phyloP scores from a whole-genome alignment of 1,284 basidiomycete genomes.

The Cutaneotrichosporon dermatis region DNA sequence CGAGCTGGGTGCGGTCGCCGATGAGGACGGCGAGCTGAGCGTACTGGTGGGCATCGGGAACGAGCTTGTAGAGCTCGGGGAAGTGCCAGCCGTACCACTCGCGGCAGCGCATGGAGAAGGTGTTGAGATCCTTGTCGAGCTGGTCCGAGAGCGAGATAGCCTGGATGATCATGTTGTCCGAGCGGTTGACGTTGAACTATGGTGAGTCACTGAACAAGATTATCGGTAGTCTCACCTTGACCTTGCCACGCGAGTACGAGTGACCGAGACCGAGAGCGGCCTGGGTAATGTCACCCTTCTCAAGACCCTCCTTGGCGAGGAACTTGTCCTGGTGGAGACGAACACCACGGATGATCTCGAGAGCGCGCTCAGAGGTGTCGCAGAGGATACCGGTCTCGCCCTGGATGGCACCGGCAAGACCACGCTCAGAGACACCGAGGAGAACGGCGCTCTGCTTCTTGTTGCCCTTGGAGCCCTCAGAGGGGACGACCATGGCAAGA shows the following conservation, averaged over 20 bases:
- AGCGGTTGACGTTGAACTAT: slow-evolving; percentile 94
- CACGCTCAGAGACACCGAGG: slow-evolving; percentile 77
- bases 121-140: slow-evolving; percentile 99
- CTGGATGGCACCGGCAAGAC: slow-evolving; percentile 77
- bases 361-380: slow-evolving; percentile 78
- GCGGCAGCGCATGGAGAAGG: slow-evolving; percentile 95
- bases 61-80: slow-evolving; percentile 91
- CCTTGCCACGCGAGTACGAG: slow-evolving; percentile 95
- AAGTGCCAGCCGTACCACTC: slow-evolving; percentile 99
- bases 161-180: slow-evolving; percentile 99
- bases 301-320: slow-evolving; percentile 61
- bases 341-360: slow-evolving; percentile 89
- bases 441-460: slow-evolving; percentile 66
- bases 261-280: slow-evolving; percentile 97
- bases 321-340: slow-evolving; percentile 89
- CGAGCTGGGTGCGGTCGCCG: slow-evolving; percentile 68
- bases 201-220: slow-evolving; percentile 8
- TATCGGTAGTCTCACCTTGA: slow-evolving; percentile 61
- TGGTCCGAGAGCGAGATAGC: slow-evolving; percentile 97
- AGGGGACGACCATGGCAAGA: slow-evolving; percentile 82
- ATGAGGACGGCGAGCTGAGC: slow-evolving; percentile 84
- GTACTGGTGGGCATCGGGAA: slow-evolving; percentile 93
- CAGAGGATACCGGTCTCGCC: slow-evolving; percentile 72
- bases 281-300: slow-evolving; percentile 81
- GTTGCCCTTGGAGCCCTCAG: slow-evolving; percentile 54